Evolutionary conservation across 2,329 filamentous ascomycete species (phyloP).

Genomic region (Achaetomium macrosporum): DNA sequence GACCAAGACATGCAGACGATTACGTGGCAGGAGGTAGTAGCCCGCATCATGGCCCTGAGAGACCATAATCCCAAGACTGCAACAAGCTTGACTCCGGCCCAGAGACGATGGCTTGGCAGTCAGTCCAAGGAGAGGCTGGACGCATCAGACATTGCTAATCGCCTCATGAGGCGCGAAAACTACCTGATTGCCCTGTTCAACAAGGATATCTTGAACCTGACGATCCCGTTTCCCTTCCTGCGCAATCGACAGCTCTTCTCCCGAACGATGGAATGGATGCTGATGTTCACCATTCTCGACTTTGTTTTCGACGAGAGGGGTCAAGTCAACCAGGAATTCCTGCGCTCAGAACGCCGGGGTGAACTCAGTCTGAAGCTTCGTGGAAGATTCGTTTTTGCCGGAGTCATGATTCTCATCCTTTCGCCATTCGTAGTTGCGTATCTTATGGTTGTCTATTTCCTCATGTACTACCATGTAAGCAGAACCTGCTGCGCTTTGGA

Average conservation of each 20-base stretch:
- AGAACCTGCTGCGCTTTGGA: not conserved
- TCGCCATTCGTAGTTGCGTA: slow-evolving; percentile 85
- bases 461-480: slow-evolving; percentile 85
- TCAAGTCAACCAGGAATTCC: slow-evolving; percentile 78
- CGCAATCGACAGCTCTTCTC: slow-evolving; percentile 78
- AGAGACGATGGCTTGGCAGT: slow-evolving; percentile 61
- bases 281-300: slow-evolving; percentile 84
- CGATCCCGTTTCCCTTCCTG: slow-evolving; percentile 77
- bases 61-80: slow-evolving; percentile 82
- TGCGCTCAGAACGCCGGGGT: slow-evolving; percentile 75
- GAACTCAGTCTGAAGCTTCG: slow-evolving; percentile 73
- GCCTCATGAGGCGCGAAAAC: slow-evolving; percentile 93
- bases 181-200: slow-evolving; percentile 97
- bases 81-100: slow-evolving; percentile 45
- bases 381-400: slow-evolving; percentile 73
- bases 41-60: slow-evolving; percentile 73
- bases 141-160: slow-evolving; percentile 94
- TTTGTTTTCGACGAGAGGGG: slow-evolving; percentile 89
- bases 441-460: slow-evolving; percentile 82
- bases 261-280: slow-evolving; percentile 83
- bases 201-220: slow-evolving; percentile 87
- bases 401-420: slow-evolving; percentile 77
- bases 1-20: slow-evolving; percentile 85
- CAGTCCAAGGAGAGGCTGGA: slow-evolving; percentile 93
- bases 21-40: slow-evolving; percentile 88